Evolutionary conservation across 257 asterid species (phyloP).

Genomic region (Coffea canephora): DNA sequence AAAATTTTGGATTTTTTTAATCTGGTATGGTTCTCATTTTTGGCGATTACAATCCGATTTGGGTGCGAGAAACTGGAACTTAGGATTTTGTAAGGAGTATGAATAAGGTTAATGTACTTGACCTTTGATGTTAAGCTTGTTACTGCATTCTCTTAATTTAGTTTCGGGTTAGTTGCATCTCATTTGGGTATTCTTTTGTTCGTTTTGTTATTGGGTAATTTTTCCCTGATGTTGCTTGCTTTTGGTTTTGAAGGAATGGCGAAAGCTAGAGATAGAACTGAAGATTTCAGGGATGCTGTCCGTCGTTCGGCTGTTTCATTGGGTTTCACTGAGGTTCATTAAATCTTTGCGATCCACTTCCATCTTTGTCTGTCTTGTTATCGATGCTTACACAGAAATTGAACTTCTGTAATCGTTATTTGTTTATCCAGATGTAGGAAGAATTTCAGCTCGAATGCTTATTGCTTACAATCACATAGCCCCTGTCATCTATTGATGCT

Average conservation of each 20-base stretch:
- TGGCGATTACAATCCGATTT: no score
- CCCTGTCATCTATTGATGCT: neutral
- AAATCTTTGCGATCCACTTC: neutral
- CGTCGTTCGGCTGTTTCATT: conserved; percentile 72
- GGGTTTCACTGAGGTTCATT: conserved; percentile 68
- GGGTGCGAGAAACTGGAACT: no score
- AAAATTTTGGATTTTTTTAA: no score
- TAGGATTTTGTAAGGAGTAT: no score
- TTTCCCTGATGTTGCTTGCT: neutral
- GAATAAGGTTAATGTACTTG: no score
- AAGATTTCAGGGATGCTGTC: conserved; percentile 86
- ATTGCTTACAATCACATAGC: neutral
- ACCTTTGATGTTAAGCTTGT: no score
- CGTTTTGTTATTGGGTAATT: neutral
- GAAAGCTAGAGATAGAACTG: conserved; percentile 76
- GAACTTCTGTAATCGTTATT: neutral
- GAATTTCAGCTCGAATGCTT: neutral
- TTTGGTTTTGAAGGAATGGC: conserved; percentile 46
- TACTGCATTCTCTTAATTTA: no score
- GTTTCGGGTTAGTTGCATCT: no score
- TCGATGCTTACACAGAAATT: neutral
- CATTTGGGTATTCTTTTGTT: neutral
- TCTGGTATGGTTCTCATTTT: no score
- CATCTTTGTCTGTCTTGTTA: neutral
- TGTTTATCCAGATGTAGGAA: neutral